Evolutionary conservation across 129 eudicot genomes (phyloP).

Genomic region (Helianthus annuus): HanXRQr2.0-SUNRISE NC_035441.2:185852475-185852974

Average conservation of each 20-base stretch:
- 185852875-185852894: not conserved
- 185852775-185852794: not conserved
- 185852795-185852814: not conserved
- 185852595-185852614: not conserved
- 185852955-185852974: not conserved
- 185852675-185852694: no score
- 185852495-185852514: constrained; percentile 1
- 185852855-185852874: not conserved
- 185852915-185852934: constrained; percentile 10
- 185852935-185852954: constrained; percentile 12
- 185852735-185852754: not conserved
- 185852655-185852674: no score
- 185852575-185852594: not conserved
- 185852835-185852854: constrained; percentile 7
- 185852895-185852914: constrained; percentile 3
- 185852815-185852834: not conserved
- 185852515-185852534: constrained; percentile 10
- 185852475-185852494: constrained; percentile 14
- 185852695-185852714: no score
- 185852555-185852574: not conserved
- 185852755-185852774: not conserved
- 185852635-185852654: no score
- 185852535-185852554: not conserved
- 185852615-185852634: no score
- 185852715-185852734: no score